Evolutionary conservation across 805 yeast species (phyloP).

Genomic region (Myxozyma sirexii): DNA sequence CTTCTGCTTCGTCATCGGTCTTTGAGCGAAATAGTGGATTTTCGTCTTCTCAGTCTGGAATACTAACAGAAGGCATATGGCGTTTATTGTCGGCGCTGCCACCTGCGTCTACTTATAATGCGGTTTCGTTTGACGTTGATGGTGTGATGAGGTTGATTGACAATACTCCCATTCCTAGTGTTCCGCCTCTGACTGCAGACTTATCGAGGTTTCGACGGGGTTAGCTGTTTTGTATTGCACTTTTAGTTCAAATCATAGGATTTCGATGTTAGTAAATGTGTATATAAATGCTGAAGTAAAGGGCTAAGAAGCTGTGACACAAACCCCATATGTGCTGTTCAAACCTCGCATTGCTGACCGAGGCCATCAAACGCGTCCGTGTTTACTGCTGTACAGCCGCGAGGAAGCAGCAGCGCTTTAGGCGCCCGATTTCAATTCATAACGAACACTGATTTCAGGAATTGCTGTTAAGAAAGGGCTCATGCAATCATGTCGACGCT

Average conservation of each 20-base stretch:
- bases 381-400: not conserved
- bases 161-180: conserved; percentile 37
- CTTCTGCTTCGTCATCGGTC: not conserved
- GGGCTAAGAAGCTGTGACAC: no score
- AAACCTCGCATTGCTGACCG: no score
- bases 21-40: not conserved
- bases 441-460: not conserved
- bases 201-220: conserved; percentile 15
- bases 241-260: not conserved
- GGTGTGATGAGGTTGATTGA: conserved; percentile 50
- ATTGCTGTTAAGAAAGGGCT: not conserved
- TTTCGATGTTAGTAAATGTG: no score
- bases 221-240: not conserved
- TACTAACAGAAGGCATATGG: conserved; percentile 41
- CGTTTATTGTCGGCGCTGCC: conserved; percentile 62
- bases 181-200: conserved; percentile 29
- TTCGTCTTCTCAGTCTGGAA: not conserved
- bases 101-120: conserved; percentile 57
- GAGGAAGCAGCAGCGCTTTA: no score
- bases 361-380: not conserved
- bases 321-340: no score
- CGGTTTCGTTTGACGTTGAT: conserved; percentile 57
- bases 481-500: conserved; percentile 11
- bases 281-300: no score
- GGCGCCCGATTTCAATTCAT: no score